Conservation (phyloP, 192 early-diverging fungal genomes). For the Gaertneriomyces sp. region DNA sequence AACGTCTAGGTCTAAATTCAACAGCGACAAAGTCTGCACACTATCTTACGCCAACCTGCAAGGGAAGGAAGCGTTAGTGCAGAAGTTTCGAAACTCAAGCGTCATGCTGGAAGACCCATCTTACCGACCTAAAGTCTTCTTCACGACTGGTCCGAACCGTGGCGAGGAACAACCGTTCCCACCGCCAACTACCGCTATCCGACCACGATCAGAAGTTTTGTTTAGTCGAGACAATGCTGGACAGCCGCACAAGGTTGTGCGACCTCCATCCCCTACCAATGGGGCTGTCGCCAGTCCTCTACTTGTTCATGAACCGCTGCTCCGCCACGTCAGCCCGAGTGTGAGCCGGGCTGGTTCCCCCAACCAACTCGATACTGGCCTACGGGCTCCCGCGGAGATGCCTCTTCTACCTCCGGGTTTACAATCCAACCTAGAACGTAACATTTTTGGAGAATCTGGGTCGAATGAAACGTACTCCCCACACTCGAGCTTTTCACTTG, state of each 20-base stretch:
- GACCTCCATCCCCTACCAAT: not conserved
- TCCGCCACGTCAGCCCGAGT: no score
- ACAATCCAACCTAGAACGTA: no score
- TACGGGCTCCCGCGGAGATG: no score
- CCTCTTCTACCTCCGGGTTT: no score
- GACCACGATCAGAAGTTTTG: slow-evolving; percentile 34
- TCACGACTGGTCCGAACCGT: slow-evolving; percentile 49
- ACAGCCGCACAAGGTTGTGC: slow-evolving; percentile 7
- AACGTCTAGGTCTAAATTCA: slow-evolving; percentile 59
- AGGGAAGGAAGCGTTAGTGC: slow-evolving; percentile 64
- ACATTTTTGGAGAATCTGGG: no score
- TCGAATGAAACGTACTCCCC: not conserved
- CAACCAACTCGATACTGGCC: no score
- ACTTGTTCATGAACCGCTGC: no score
- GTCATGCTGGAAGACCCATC: slow-evolving; percentile 74
- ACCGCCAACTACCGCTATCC: slow-evolving; percentile 38
- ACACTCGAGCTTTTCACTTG: slow-evolving; percentile 1
- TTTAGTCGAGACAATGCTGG: slow-evolving; percentile 40
- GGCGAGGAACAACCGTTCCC: slow-evolving; percentile 69
- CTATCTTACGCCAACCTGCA: slow-evolving; percentile 81
- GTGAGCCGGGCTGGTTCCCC: no score
- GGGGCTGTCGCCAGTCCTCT: no score
- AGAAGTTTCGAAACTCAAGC: slow-evolving; percentile 77
- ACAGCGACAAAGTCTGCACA: slow-evolving; percentile 71
- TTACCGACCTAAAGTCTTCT: slow-evolving; percentile 76